Evolutionary conservation across 2,329 filamentous ascomycete species (phyloP).

Genomic region (Alternaria ventricosa): DNA sequence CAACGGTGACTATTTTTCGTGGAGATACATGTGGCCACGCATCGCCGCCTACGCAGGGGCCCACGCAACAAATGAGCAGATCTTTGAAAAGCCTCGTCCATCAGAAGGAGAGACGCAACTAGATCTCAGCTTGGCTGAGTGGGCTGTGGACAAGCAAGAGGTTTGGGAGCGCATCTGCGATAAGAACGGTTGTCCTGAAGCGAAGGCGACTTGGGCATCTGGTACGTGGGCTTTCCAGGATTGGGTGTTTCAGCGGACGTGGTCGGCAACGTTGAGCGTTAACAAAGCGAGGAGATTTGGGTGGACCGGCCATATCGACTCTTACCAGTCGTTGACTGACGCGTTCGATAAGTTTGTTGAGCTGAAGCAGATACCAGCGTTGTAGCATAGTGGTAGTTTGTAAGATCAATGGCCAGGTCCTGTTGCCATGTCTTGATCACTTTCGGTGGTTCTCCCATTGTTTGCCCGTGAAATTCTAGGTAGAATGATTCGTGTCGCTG

Average conservation of each 20-base stretch:
- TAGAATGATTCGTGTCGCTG: too few species aligned
- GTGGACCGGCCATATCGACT: neutral
- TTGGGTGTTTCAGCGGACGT: neutral
- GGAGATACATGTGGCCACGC: constrained; percentile 10
- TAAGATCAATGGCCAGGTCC: neutral
- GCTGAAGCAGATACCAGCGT: neutral
- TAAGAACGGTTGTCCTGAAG: neutral
- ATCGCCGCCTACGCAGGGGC: constrained; percentile 1
- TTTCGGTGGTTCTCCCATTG: too few species aligned
- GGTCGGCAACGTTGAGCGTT: neutral
- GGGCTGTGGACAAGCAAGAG: neutral
- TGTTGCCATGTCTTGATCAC: too few species aligned
- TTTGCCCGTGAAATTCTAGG: too few species aligned
- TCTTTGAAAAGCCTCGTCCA: neutral
- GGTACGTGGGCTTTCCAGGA: neutral
- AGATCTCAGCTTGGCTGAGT: constrained; percentile 1
- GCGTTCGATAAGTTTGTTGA: neutral
- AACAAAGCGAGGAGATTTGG: neutral
- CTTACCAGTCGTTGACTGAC: neutral
- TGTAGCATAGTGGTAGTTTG: neutral
- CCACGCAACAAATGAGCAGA: neutral
- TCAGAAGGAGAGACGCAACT: neutral
- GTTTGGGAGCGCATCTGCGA: constrained; percentile 1
- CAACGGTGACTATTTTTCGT: constrained; percentile 10
- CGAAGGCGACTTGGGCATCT: neutral